Evolutionary conservation across 495 filamentous ascomycete species (phyloP).

Genomic region (Penicillium salamii): DNA sequence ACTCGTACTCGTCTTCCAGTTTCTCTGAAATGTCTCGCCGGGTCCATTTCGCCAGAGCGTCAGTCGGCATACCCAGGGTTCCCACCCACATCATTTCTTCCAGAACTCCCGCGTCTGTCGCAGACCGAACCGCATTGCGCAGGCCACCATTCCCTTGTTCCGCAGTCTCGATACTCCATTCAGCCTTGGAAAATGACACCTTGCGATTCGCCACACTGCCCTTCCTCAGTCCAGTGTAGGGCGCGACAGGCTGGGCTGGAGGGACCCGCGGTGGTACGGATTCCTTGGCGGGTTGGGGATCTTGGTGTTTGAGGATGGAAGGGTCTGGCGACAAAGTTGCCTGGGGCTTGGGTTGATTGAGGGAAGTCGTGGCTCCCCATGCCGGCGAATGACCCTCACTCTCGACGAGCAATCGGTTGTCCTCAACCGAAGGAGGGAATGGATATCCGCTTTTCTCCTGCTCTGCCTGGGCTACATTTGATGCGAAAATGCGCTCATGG

Average conservation of each 20-base stretch:
- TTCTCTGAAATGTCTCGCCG: conserved; percentile 76
- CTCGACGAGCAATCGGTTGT: conserved; percentile 30
- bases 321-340: conserved; percentile 65
- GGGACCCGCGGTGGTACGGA: conserved; percentile 21
- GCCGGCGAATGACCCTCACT: conserved; percentile 47
- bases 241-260: conserved; percentile 10
- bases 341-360: conserved; percentile 73
- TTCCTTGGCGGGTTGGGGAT: conserved; percentile 40
- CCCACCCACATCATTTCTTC: conserved; percentile 82
- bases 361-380: conserved; percentile 62
- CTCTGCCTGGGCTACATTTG: conserved; percentile 31
- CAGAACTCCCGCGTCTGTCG: conserved; percentile 58
- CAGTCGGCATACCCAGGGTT: conserved; percentile 87
- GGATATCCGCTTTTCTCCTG: conserved; percentile 30
- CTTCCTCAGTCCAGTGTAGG: conserved; percentile 10
- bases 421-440: conserved; percentile 23
- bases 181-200: conserved; percentile 58
- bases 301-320: conserved; percentile 66
- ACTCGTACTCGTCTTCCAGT: conserved; percentile 74
- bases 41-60: conserved; percentile 65
- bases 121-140: conserved; percentile 79
- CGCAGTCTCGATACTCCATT: conserved; percentile 80
- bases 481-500: conserved; percentile 59
- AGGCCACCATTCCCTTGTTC: conserved; percentile 90
- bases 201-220: conserved; percentile 42